Evolutionary conservation across 1,284 basidiomycete genomes (phyloP), one percentile per base, ranked within the genome.

Genomic region (Amylostereum areolatum): DNA sequence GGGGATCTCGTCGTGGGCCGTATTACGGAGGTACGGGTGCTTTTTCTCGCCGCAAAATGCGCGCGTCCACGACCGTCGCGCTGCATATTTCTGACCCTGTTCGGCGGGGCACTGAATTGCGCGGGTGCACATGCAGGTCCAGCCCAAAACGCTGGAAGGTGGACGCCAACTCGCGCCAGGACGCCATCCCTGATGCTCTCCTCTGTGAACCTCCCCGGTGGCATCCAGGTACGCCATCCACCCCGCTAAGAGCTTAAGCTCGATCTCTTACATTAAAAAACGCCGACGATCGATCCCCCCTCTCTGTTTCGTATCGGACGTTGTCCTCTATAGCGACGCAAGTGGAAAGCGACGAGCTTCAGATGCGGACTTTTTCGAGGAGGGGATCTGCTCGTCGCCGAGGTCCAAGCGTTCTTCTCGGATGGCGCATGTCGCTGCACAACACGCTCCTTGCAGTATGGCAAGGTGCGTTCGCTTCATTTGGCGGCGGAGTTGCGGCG

Each of bases 341-440:
- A 98, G 80, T 99, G 28, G 97, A 99, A 68, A 94, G 90, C 52
- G 97, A 99, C 63, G 97, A 99, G 63, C 79, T 99, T 45, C 96
- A 99, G 67, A 99, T 99, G 97, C 81, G 97, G 50, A 90, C 82
- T 99, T 99, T 65, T 94, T 99, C 60, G 92, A 97, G 57, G 97
- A 99, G 64, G 95, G 5, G 96, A 99, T 70, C 74, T 99, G 32
- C 77, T 99, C 8, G 97, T 99, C 9, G 95, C 96, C 3, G 97
- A 99, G 68, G 96, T 99, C 1, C 97, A 99, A 66, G 87, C 92
- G 0, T 89, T 98, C 65, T 97, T 96, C 65, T 77, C 83, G 4
- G 97, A 99, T 65, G 95, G 96, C 3, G 86, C 90, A 4, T 95
- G 97, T 82, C 93, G 91, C 7, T 70, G 99, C 32, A 97, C 99